Conservation (phyloP, 2,329 filamentous ascomycete genomes). For the Colletotrichum australisinense region DNA sequence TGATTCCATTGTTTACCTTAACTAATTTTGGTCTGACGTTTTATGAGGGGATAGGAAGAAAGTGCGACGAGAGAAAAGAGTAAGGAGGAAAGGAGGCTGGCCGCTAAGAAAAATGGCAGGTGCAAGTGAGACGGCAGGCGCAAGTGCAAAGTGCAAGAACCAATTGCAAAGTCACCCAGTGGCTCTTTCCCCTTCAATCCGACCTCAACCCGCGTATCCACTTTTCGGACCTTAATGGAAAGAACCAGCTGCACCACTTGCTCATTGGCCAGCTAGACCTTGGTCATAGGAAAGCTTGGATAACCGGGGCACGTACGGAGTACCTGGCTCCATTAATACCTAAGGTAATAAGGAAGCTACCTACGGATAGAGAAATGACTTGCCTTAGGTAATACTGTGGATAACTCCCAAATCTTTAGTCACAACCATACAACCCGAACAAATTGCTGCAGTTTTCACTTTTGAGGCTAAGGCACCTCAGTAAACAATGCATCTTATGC, state of each 20-base stretch:
- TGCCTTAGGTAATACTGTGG: no score
- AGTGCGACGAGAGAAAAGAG: conserved; percentile 19
- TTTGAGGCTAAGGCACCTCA: background rate
- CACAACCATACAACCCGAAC: no score
- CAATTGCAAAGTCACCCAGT: background rate
- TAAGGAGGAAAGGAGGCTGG: conserved; percentile 21
- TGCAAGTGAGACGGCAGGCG: conserved; percentile 9
- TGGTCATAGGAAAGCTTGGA: background rate
- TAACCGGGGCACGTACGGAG: background rate
- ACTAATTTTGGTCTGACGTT: background rate
- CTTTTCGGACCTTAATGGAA: background rate
- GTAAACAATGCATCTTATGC: conserved; percentile 2
- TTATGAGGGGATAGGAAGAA: background rate
- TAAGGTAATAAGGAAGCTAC: no score
- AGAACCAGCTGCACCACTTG: background rate
- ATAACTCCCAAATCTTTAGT: no score
- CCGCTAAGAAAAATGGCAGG: background rate
- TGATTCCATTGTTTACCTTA: conserved; percentile 22
- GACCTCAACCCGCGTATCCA: conserved; percentile 25
- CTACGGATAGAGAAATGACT: no score
- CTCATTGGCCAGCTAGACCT: background rate
- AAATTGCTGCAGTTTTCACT: background rate
- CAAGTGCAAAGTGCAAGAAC: background rate
- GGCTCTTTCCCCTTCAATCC: conserved; percentile 22
- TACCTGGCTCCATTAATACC: background rate